phyloP scores from a whole-genome alignment of 768 basidiomycete genomes.

The Agaricus subrufescens region DNA sequence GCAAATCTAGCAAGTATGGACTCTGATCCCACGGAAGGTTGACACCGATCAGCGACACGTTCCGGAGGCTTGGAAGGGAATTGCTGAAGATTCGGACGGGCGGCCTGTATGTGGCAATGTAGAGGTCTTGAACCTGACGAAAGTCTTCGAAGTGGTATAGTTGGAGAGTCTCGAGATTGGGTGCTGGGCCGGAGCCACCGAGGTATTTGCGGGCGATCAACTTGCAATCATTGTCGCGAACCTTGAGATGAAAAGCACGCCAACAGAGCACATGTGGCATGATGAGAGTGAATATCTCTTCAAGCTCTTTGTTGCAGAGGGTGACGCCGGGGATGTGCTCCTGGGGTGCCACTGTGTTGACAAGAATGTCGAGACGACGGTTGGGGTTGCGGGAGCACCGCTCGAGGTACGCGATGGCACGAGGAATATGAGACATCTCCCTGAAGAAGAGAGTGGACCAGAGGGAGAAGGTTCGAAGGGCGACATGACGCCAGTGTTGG shows the following conservation, averaged over 20 bases:
- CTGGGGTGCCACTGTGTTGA: slow-evolving; percentile 48
- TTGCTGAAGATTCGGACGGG: slow-evolving; percentile 57
- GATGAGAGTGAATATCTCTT: slow-evolving; percentile 38
- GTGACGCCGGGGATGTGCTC: slow-evolving; percentile 48
- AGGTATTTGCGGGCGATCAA: slow-evolving; percentile 45
- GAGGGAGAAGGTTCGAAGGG: slow-evolving; percentile 43
- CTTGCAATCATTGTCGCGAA: slow-evolving; percentile 59
- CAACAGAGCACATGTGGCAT: slow-evolving; percentile 45
- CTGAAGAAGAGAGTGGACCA: slow-evolving; percentile 57
- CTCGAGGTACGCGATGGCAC: slow-evolving; percentile 41
- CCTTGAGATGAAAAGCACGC: slow-evolving; percentile 57
- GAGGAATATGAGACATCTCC: slow-evolving; percentile 41
- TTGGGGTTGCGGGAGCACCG: slow-evolving; percentile 24
- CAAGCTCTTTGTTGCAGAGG: slow-evolving; percentile 48
- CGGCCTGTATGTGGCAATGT: slow-evolving; percentile 49
- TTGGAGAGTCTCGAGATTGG: slow-evolving; percentile 53
- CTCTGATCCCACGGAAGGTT: slow-evolving; percentile 55
- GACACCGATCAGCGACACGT: slow-evolving; percentile 61
- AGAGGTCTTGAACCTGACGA: slow-evolving; percentile 43
- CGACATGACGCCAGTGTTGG: slow-evolving; percentile 50
- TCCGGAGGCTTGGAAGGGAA: slow-evolving; percentile 42
- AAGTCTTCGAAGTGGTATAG: slow-evolving; percentile 65
- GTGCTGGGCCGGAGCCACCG: slow-evolving; percentile 46
- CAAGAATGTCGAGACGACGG: slow-evolving; percentile 45
- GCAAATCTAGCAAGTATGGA: slow-evolving; percentile 44